Evolutionary conservation across 1,139 yeast genomes (phyloP), one percentile per base, ranked within the genome.

Genomic region (Kodamaea derodonti): DNA sequence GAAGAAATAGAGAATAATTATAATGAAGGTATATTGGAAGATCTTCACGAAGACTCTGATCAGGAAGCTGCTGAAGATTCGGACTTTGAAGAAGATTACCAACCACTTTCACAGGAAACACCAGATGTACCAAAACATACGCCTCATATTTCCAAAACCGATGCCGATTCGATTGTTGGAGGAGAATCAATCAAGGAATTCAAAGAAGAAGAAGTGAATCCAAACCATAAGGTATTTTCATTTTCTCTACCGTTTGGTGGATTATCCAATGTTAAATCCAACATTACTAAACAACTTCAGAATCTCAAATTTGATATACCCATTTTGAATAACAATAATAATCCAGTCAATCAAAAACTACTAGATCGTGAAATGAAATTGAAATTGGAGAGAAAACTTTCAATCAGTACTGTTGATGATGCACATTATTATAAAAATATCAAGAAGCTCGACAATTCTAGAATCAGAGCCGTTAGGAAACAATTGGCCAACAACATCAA

Each of bases 401-500:
- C 84, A 0, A 63, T 83, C 11, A 61, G 74, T 28, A 80, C 92
- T 0, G 24, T 77, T 5, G 85, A 83, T 37, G 95, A 85, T 44
- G 80, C 80, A 1, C 57, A 62, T 11, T 62, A 75, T 36, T 87
- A 75, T 55, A 68, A 65, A 36, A 65, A 74, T 33, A 64, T 70
- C 28, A 78, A 73, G 34, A 79, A 80, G 12, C 67, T 78, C 26
- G 90, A 80, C 42, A 81, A 80, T 47, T 78, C 80, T 1, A 66
- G 94, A 35, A 56, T 81, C 24, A 62, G 83, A 23, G 95, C 95
- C 0, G 74, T 86, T 26, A 75, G 73, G 42, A 76, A 78, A 39
- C 74, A 86, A 0, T 47, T 86, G 4, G 65, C 78, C 2, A 75
- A 82, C 8, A 75, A 72, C 33, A 54, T 70, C 30, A 60, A 61